Evolutionary conservation across 352 stramenopile species (phyloP).

Genomic region (Aphanomyces euteiches): DNA sequence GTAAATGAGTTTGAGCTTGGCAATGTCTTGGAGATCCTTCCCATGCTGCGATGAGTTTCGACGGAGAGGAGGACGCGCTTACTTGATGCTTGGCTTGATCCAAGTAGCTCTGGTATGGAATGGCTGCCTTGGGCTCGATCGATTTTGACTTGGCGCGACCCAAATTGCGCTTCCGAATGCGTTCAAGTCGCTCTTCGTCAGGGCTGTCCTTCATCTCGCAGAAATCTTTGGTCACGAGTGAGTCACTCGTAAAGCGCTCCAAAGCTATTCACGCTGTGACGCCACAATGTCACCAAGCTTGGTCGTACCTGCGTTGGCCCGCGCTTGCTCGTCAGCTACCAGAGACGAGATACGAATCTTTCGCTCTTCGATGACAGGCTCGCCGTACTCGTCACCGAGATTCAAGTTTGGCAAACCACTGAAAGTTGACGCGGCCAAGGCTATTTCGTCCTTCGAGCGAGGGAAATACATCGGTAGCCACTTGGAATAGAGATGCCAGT

Average conservation of each 20-base stretch:
- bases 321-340: constrained; percentile 20
- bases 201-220: constrained; percentile 55
- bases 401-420: constrained; percentile 35
- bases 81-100: constrained; percentile 44
- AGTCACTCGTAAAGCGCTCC: neutral
- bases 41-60: neutral
- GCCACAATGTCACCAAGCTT: neutral
- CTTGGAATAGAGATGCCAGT: constrained; percentile 57
- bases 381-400: constrained; percentile 59
- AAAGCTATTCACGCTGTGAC: neutral
- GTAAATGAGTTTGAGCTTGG: constrained; percentile 58
- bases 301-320: constrained; percentile 35
- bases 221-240: constrained; percentile 48
- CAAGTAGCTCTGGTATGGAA: constrained; percentile 46
- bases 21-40: constrained; percentile 56
- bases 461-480: constrained; percentile 77
- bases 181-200: constrained; percentile 50
- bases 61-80: no score
- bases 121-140: constrained; percentile 17
- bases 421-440: constrained; percentile 31
- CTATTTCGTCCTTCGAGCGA: constrained; percentile 41
- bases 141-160: constrained; percentile 39
- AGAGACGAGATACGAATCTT: constrained; percentile 66
- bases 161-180: constrained; percentile 39
- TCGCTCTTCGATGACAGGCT: constrained; percentile 74